phyloP scores from a whole-genome alignment of 768 basidiomycete species.

The Xerocomellus dryophilus region DNA sequence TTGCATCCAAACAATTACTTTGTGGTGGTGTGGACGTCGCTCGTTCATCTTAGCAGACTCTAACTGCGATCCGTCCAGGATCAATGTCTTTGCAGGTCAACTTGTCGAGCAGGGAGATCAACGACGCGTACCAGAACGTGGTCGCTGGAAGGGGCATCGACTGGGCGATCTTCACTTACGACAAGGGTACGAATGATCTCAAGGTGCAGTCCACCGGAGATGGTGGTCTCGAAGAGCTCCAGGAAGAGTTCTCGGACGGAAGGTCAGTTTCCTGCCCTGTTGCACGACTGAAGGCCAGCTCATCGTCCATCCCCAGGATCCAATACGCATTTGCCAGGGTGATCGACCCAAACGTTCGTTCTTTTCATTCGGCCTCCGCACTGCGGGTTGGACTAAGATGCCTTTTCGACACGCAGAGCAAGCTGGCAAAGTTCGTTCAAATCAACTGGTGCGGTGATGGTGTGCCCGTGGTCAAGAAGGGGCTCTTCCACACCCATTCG shows the following conservation, averaged over 20 bases:
- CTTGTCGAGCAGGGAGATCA: constrained; percentile 68
- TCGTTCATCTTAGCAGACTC: not conserved
- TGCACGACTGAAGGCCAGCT: constrained; percentile 3
- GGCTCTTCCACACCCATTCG: constrained; percentile 87
- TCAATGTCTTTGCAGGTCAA: constrained; percentile 79
- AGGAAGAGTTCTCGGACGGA: constrained; percentile 95
- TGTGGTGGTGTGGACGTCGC: not conserved
- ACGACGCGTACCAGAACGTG: constrained; percentile 72
- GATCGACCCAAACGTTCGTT: constrained; percentile 74
- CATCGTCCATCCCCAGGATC: constrained; percentile 50
- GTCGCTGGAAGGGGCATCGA: constrained; percentile 64
- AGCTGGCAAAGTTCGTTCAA: constrained; percentile 88
- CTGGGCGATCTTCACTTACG: constrained; percentile 80
- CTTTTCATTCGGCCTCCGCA: not conserved
- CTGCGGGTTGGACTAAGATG: not conserved
- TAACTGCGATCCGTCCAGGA: not conserved
- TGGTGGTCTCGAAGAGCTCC: constrained; percentile 85
- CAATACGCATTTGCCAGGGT: constrained; percentile 92
- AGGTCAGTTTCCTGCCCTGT: constrained; percentile 45
- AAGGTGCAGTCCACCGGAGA: constrained; percentile 83
- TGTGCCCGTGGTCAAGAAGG: constrained; percentile 89
- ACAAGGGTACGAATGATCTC: constrained; percentile 78
- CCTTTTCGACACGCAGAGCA: constrained; percentile 46
- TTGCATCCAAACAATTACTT: not conserved
- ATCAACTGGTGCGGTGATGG: constrained; percentile 98